Evolutionary conservation across 495 filamentous ascomycete species (phyloP), one percentile per base, ranked within the genome.

Genomic region (Penicillium cosmopolitanum): DNA sequence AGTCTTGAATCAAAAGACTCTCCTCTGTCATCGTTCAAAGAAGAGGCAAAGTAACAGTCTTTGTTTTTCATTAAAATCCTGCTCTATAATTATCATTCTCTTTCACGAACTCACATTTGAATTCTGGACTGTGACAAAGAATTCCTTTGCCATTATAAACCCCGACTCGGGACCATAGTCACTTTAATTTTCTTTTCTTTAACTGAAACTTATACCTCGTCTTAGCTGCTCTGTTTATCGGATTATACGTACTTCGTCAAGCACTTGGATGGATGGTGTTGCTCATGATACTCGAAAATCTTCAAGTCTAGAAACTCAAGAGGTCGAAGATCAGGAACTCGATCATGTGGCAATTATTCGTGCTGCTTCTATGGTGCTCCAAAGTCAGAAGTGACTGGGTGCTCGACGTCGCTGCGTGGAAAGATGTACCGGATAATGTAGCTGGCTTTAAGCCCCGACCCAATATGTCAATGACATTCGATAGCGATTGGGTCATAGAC

Each of bases 1-100:
- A 31, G 28, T 4, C 28, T 31, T 31, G 36, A 38, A n/a, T n/a
- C 36, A 15, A 38, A 38, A 12, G 10, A 38, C 12, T n/a, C 16
- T 5, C n/a, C 16, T 44, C 42, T 16, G 16, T 9, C 42, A 7
- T 44, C 16, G 16, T 16, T 44, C 42, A 44, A 44, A n/a, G 42
- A n/a, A 44, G n/a, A 8, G 16, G 5, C 16, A 10, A 44, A n/a
- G 9, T 9, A 55, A 59, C 28, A 55, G 61, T 57, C 23, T 48
- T 44, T 44, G 42, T 44, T 10, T 10, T 44, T 10, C 13, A 3
- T 44, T n/a, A 19, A 8, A 9, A 9, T 15, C n/a, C 42, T 44
- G 16, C 42, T 44, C 42, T 16, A 44, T 16, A 44, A 16, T 19
- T 44, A 44, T 18, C 2, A 44, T 44, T 44, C 42, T 44, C 42